These are phyloP conservation scores for Cyclocybe cylindracea DNA, from an alignment of 768 basidiomycete species.

Conservation along the genomic window DNA sequence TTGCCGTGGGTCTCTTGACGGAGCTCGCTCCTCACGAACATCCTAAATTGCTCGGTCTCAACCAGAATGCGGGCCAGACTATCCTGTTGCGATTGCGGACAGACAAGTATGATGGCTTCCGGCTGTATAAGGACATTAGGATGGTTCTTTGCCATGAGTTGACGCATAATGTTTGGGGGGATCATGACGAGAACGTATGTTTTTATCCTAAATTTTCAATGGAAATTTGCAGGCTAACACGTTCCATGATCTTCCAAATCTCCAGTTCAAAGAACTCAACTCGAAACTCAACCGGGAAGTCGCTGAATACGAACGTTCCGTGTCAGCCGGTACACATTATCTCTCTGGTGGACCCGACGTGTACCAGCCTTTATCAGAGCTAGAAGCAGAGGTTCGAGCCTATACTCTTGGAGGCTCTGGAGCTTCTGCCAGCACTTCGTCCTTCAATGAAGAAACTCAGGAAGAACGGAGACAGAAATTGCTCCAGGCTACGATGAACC, in stretches of 20 bases:
- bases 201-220: not conserved
- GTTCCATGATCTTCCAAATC: not conserved
- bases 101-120: conserved; percentile 71
- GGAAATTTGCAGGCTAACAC: not conserved
- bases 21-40: conserved; percentile 81
- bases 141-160: conserved; percentile 77
- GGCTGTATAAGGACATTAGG: conserved; percentile 62
- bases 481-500: conserved; percentile 61
- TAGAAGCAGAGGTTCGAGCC: conserved; percentile 55
- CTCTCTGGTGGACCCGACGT: conserved; percentile 40
- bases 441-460: conserved; percentile 38
- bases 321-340: conserved; percentile 52
- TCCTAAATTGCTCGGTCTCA: conserved; percentile 68
- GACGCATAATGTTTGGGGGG: conserved; percentile 72
- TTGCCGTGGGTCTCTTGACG: conserved; percentile 68
- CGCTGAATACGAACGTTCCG: conserved; percentile 60
- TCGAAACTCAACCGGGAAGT: conserved; percentile 76
- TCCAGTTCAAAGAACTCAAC: conserved; percentile 75
- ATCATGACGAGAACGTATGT: conserved; percentile 74
- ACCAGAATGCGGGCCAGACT: conserved; percentile 58
- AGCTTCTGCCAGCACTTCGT: conserved; percentile 8
- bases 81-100: conserved; percentile 75
- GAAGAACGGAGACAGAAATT: conserved; percentile 60
- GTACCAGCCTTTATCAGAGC: conserved; percentile 55
- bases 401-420: conserved; percentile 56